phyloP scores from a whole-genome alignment of 768 basidiomycete species.

The Royoungia palumana region DNA sequence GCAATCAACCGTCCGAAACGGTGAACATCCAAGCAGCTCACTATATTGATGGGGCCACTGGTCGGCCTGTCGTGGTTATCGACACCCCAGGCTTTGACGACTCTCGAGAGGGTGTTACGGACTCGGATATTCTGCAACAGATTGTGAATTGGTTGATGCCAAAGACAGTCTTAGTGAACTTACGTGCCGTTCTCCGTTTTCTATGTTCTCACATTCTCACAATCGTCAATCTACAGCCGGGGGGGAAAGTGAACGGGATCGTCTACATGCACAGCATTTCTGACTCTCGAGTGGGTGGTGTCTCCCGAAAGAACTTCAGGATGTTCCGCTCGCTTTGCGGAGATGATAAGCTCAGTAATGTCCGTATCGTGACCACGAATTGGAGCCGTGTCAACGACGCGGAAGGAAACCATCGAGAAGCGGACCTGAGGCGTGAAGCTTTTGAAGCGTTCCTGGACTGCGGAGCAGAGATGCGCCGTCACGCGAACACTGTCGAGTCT shows the following conservation, averaged over 20 bases:
- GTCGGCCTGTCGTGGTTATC: slow-evolving; percentile 11
- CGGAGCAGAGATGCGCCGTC: slow-evolving; percentile 39
- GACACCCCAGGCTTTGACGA: slow-evolving; percentile 15
- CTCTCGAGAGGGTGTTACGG: slow-evolving; percentile 13
- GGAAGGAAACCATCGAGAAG: slow-evolving; percentile 24
- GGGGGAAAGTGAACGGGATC: slow-evolving; percentile 36
- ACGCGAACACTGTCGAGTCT: slow-evolving; percentile 36
- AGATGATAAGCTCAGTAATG: slow-evolving; percentile 37
- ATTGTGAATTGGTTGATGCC: slow-evolving; percentile 8
- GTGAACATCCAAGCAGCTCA: not conserved
- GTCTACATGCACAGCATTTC: slow-evolving; percentile 47
- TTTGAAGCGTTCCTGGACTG: slow-evolving; percentile 44
- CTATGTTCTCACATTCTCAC: not conserved
- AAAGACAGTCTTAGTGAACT: not conserved
- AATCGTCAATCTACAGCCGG: not conserved
- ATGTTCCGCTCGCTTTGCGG: slow-evolving; percentile 48
- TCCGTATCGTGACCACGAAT: slow-evolving; percentile 46
- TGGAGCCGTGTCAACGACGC: slow-evolving; percentile 36
- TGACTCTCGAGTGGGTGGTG: slow-evolving; percentile 42
- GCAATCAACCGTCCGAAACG: slow-evolving; percentile 7
- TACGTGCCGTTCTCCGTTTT: too few relatives aligned
- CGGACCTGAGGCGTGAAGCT: slow-evolving; percentile 33
- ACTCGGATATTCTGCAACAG: slow-evolving; percentile 19
- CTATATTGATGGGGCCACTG: not conserved
- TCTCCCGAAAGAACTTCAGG: slow-evolving; percentile 39